Evolutionary conservation across 2,329 filamentous ascomycete species (phyloP).

Genomic region (Fusarium sp.): DNA sequence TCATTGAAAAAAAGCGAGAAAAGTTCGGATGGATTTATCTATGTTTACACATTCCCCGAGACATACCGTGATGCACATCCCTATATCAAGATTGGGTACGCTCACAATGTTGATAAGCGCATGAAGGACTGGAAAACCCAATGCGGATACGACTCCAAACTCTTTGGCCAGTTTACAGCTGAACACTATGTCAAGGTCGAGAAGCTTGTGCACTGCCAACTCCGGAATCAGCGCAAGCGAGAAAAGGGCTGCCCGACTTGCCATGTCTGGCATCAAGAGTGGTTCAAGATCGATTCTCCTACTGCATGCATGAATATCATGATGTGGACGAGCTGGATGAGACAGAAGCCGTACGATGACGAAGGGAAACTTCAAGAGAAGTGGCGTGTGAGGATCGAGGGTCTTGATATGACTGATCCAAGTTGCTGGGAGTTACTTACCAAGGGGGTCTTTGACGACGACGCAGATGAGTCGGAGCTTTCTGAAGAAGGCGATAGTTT

Average conservation of each 20-base stretch:
- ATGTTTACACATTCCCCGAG: slow-evolving; percentile 44
- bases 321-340: slow-evolving; percentile 49
- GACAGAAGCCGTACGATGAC: slow-evolving; percentile 47
- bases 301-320: slow-evolving; percentile 34
- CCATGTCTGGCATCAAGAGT: slow-evolving; percentile 43
- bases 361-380: slow-evolving; percentile 38
- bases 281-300: slow-evolving; percentile 44
- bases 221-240: slow-evolving; percentile 43
- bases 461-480: slow-evolving; percentile 26
- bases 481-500: slow-evolving; percentile 27
- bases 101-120: slow-evolving; percentile 37
- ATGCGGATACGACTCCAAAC: slow-evolving; percentile 46
- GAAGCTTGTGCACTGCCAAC: slow-evolving; percentile 48
- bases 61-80: slow-evolving; percentile 28
- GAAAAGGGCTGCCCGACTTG: slow-evolving; percentile 47
- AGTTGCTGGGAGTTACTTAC: slow-evolving; percentile 47
- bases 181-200: slow-evolving; percentile 48
- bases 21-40: slow-evolving; percentile 36
- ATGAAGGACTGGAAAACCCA: slow-evolving; percentile 41
- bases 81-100: slow-evolving; percentile 51
- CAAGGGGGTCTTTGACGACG: slow-evolving; percentile 30
- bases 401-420: slow-evolving; percentile 43
- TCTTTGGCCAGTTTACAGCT: slow-evolving; percentile 27
- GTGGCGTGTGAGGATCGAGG: slow-evolving; percentile 43
- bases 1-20: neutral